phyloP scores from a whole-genome alignment of 345 rosid genomes.

The Salix koriyanagi region DNA sequence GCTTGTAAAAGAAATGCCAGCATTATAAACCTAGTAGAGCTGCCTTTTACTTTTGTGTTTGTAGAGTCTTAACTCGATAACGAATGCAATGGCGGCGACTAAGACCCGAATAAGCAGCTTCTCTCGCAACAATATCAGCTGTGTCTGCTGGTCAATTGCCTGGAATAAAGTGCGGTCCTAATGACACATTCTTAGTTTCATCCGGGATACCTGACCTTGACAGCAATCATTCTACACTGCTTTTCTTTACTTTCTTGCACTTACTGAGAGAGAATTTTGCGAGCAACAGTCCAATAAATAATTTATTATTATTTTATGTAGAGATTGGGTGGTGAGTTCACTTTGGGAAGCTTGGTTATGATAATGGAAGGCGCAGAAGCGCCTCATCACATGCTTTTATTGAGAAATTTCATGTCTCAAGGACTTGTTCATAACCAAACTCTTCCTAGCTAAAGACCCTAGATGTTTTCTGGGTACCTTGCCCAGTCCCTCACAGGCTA shows the following conservation, averaged over 20 bases:
- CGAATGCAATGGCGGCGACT: slow-evolving; percentile 46
- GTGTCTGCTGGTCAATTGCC: slow-evolving; percentile 43
- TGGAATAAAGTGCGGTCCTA: slow-evolving; percentile 80
- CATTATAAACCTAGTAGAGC: neutral
- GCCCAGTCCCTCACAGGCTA: slow-evolving; percentile 60
- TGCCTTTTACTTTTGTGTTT: neutral
- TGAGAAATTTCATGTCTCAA: slow-evolving; percentile 95
- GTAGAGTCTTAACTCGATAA: neutral
- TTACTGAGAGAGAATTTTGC: neutral
- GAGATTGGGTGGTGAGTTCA: slow-evolving; percentile 88
- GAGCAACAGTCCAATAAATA: neutral
- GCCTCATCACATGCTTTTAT: slow-evolving; percentile 91
- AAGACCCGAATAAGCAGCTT: slow-evolving; percentile 74
- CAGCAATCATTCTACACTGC: slow-evolving; percentile 38
- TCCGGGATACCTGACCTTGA: slow-evolving; percentile 90
- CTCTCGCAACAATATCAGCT: slow-evolving; percentile 53
- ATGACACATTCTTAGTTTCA: slow-evolving; percentile 63
- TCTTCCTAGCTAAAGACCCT: slow-evolving; percentile 70
- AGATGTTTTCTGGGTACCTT: slow-evolving; percentile 83
- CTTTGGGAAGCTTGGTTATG: slow-evolving; percentile 82
- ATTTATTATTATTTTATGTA: slow-evolving; percentile 15
- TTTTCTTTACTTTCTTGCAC: neutral
- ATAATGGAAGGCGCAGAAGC: slow-evolving; percentile 98
- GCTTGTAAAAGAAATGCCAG: neutral
- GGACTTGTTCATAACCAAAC: slow-evolving; percentile 82